Percentiles rank a stretch among this genome's conserved stretches.
phyloP scores from a whole-genome alignment of 2,329 filamentous ascomycete genomes.

The Pseudomassariella vexata region DNA sequence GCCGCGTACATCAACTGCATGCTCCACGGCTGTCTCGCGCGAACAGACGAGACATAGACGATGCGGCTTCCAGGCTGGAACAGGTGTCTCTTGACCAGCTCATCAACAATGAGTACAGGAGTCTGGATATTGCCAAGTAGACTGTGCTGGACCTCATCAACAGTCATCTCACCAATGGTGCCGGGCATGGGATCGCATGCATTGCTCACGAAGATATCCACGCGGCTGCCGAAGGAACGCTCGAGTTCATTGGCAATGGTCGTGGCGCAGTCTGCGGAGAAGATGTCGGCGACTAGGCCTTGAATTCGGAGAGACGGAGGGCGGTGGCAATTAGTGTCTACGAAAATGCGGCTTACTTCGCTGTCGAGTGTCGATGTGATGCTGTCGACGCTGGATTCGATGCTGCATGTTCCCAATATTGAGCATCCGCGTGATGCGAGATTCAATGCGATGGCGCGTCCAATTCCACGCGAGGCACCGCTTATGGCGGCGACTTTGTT shows the following conservation, averaged over 20 bases:
- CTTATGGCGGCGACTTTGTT: constrained; percentile 6
- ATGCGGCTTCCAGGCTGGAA: constrained; percentile 28
- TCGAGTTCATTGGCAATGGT: constrained; percentile 20
- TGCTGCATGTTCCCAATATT: constrained; percentile 26
- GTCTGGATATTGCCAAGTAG: constrained; percentile 28
- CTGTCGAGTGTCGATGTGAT: constrained; percentile 15
- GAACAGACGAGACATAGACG: constrained; percentile 27
- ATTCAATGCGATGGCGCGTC: constrained; percentile 20
- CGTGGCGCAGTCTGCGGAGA: constrained; percentile 18
- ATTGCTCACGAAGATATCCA: constrained; percentile 29
- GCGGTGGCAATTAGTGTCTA: constrained; percentile 8
- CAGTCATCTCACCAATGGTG: constrained; percentile 19
- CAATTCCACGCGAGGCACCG: constrained; percentile 14
- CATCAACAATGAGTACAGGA: constrained; percentile 28
- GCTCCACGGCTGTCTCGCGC: constrained; percentile 26
- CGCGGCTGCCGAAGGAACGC: constrained; percentile 14
- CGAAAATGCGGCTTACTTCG: constrained; percentile 15
- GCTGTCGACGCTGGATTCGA: constrained; percentile 10
- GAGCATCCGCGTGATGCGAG: constrained; percentile 22
- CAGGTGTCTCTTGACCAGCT: constrained; percentile 21
- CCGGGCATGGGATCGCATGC: constrained; percentile 24
- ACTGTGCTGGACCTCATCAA: constrained; percentile 22
- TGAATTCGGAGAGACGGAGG: constrained; percentile 14
- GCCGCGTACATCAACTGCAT: constrained; percentile 27
- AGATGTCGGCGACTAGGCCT: constrained; percentile 24